These are phyloP conservation scores for Leavenworthia alabamica DNA, from an alignment of 345 rosid genomes.

Conservation along the genomic window DNA sequence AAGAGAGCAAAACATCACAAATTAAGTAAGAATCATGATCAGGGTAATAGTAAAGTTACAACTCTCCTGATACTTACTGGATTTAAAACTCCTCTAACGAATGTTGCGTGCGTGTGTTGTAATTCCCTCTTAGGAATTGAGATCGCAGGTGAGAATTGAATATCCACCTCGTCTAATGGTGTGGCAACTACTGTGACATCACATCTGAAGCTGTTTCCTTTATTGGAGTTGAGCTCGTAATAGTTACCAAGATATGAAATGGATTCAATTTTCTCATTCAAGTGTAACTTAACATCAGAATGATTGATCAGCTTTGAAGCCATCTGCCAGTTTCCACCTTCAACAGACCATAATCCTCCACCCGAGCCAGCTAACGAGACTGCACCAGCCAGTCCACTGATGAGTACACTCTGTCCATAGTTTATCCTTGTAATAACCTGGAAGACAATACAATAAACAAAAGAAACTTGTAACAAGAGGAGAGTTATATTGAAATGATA, in stretches of 20 bases:
- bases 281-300: constrained; percentile 63
- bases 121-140: constrained; percentile 67
- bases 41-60: neutral
- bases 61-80: constrained; percentile 49
- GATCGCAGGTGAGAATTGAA: constrained; percentile 57
- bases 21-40: neutral
- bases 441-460: neutral
- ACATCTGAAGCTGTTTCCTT: constrained; percentile 58
- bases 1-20: constrained; percentile 18
- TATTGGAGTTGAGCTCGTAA: constrained; percentile 75
- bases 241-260: constrained; percentile 48
- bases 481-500: neutral
- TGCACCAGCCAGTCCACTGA: constrained; percentile 96
- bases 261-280: constrained; percentile 61
- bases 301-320: constrained; percentile 65
- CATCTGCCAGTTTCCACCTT: constrained; percentile 97
- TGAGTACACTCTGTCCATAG: constrained; percentile 74
- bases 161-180: constrained; percentile 69
- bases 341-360: constrained; percentile 77
- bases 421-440: constrained; percentile 90
- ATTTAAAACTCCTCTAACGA: constrained; percentile 78
- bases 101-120: constrained; percentile 91
- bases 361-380: constrained; percentile 95
- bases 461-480: neutral
- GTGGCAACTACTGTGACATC: constrained; percentile 67